Base-by-base conservation (phyloP, 495 filamentous ascomycete genomes). In the Hypoxylon rickii region DNA sequence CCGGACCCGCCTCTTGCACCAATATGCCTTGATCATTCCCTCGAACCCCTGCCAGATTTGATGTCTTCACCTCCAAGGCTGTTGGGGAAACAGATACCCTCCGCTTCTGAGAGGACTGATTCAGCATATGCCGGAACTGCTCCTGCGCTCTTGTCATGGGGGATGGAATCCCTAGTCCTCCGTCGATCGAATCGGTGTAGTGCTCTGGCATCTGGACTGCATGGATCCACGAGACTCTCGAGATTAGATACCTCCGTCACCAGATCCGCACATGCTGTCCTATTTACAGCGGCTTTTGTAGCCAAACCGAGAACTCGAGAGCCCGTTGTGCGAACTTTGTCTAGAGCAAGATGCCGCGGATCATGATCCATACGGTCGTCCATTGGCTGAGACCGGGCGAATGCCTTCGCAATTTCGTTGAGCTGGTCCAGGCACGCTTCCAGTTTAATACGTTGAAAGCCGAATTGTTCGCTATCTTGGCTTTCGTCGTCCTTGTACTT, bases 211-310 rank as follows among this genome's bases (percentile, higher is more conserved):
- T 59, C 32, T 29, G 49, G 18, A 12, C 53, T 58, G 24, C 36
- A 42, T 17, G 56, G 26, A 31, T 68, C 46, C 13, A 68, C 52
- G 15, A 69, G 53, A 39, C 57, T 69, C 29, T 66, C 59, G 3
- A 69, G 47, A 13, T 56, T 62, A 10, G 50, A 60, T 26, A 50
- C 44, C 45, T 69, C 63, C 18, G 20, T 48, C 15, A 69, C 41
- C 15, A 69, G 43, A 51, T 61, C 55, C 44, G 22, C 41, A 45
- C 63, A 69, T n/a, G 63, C 60, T 10, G 51, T 18, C 37, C 45
- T 59, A 40, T 45, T 64, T 18, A n/a, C 24, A 12, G 11, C 36
- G n/a, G 63, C 39, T 37, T 46, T 64, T 11, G 34, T 38, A 55
- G 61, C 60, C 20, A 64, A 33, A 3, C 31, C 7, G 7, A 58